Percentiles rank a stretch among this genome's conserved stretches.
phyloP scores from a whole-genome alignment of 1,284 basidiomycete genomes.

The Papiliotrema nemorosa region DNA sequence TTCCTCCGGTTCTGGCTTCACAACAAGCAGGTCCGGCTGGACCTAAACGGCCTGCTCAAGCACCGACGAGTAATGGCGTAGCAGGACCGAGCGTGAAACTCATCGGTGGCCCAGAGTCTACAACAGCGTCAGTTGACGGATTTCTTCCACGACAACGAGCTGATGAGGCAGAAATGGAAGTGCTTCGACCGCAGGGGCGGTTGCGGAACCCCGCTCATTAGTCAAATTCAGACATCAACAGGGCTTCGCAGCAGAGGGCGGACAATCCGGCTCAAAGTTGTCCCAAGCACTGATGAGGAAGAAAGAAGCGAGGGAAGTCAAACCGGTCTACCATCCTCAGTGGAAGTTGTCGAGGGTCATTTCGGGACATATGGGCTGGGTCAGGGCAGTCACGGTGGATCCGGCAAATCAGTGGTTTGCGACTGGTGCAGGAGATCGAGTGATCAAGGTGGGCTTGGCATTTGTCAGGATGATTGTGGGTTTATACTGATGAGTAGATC shows the following conservation, averaged over 20 bases:
- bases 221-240: slow-evolving; percentile 50
- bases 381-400: slow-evolving; percentile 92
- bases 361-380: slow-evolving; percentile 97
- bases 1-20: slow-evolving; percentile 74
- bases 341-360: slow-evolving; percentile 96
- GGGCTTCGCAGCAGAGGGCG: slow-evolving; percentile 47
- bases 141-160: neutral
- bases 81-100: slow-evolving; percentile 23
- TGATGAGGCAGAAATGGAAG: neutral
- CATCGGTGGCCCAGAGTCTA: slow-evolving; percentile 27
- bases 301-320: slow-evolving; percentile 85
- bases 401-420: slow-evolving; percentile 99
- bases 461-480: neutral
- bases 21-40: slow-evolving; percentile 74
- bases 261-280: slow-evolving; percentile 56
- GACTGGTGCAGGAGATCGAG: slow-evolving; percentile 93
- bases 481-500: slow-evolving; percentile 54
- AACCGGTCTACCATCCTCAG: slow-evolving; percentile 89
- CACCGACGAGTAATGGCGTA: slow-evolving; percentile 57
- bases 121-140: slow-evolving; percentile 13
- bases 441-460: slow-evolving; percentile 67
- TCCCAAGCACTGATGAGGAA: slow-evolving; percentile 82
- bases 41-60: slow-evolving; percentile 60
- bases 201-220: slow-evolving; percentile 32
- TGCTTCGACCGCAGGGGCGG: neutral